Base-by-base conservation (phyloP, 2,329 filamentous ascomycete genomes). In the Xylariaceae sp. region DNA sequence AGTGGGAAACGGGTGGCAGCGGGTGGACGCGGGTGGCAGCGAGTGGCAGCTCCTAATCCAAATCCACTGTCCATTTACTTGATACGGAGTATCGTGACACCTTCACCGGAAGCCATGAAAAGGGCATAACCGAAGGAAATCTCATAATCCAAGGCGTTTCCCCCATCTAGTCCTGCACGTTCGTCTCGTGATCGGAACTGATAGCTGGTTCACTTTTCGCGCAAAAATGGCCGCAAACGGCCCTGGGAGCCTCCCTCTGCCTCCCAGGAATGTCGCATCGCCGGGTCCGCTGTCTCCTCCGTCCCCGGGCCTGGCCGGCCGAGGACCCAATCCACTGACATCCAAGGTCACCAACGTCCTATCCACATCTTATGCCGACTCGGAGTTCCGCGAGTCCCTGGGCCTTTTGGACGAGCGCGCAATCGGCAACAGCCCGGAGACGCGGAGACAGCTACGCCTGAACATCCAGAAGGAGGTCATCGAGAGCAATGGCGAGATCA, bases 381-480 rank as follows among this genome's bases (percentile, higher is more conserved):
- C 85, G 5, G 90, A 95, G 46, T 94, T 96, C 47, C 77, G 87
- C 44, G 85, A 94, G 65, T 81, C 88, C 11, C 64, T 98, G 19
- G 68, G 75, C 33, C 76, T 92, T 1, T 65, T 96, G 14, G 90
- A 95, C 59, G 65, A 75, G 31, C 74, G 84, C 22, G 70, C 71
- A 1, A 58, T 88, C 11, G 65, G 72, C 35, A 95, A 94, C 54
- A 85, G 77, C 10, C 71, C 84, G 8, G 83, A 89, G 45, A 82
- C 80, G 3, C 75, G 92, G 32, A 77, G 90, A 5, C 80, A 85
- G 38, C 63, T 96, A 12, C 78, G 89, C 12, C 61, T 94, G 1
- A 80, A 93, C 53, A 70, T 94, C 2, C 88, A 96, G 55, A 90
- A 83, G 56, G 89, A 96, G 53, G 84, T 95, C 23, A 89, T 96